Evolutionary conservation across 139 green algal species (phyloP).

Genomic region (Chlorella sp.): DNA sequence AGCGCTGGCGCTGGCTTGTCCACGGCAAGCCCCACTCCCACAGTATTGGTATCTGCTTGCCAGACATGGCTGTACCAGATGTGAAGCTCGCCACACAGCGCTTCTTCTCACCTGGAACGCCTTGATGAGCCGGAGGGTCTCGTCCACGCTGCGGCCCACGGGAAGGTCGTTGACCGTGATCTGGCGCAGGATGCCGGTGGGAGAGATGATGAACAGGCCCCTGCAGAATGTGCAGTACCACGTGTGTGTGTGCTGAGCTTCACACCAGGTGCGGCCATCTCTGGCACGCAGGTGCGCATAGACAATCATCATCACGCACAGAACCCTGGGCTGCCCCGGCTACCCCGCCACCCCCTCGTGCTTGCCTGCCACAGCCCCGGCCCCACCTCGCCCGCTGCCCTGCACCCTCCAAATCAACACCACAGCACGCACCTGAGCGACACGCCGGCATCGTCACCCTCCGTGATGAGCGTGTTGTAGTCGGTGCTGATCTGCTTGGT

Average conservation of each 20-base stretch:
- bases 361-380: no score
- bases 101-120: slow-evolving; percentile 69
- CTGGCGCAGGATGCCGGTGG: slow-evolving; percentile 90
- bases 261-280: no score
- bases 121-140: slow-evolving; percentile 86
- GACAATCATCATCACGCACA: no score
- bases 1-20: neutral
- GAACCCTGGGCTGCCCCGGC: no score
- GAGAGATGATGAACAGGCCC: slow-evolving; percentile 87
- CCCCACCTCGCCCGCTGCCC: no score
- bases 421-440: slow-evolving; percentile 50
- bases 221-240: no score
- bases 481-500: slow-evolving; percentile 79
- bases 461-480: slow-evolving; percentile 86
- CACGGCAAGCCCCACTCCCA: neutral
- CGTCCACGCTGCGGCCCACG: slow-evolving; percentile 89
- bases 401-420: no score
- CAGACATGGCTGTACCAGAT: neutral
- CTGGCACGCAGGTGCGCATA: no score
- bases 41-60: no score
- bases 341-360: no score
- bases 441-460: slow-evolving; percentile 64
- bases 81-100: neutral
- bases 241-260: no score
- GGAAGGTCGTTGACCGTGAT: slow-evolving; percentile 96